These are phyloP conservation scores for Sanghuangporus baumii DNA, from an alignment of 1,284 basidiomycete species.

Conservation along the genomic window DNA sequence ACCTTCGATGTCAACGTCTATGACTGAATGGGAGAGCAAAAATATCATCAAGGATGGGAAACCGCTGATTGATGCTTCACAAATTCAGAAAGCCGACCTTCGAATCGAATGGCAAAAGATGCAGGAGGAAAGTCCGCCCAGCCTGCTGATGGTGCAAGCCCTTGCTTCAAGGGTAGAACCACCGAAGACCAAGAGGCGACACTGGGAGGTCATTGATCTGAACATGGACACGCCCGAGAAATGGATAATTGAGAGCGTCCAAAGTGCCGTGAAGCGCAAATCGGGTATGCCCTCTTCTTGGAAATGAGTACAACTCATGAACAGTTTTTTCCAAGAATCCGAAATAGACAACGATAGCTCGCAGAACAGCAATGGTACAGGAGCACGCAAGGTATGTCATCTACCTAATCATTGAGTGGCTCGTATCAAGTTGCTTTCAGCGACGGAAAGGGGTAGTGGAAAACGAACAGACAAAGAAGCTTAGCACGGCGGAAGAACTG, in stretches of 20 bases:
- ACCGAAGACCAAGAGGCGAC: neutral
- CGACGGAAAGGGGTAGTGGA: neutral
- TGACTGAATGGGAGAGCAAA: neutral
- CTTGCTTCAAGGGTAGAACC: neutral
- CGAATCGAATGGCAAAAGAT: neutral
- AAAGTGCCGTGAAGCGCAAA: neutral
- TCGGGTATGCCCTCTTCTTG: neutral
- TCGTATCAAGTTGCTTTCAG: neutral
- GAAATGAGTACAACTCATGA: neutral
- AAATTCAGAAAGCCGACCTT: neutral
- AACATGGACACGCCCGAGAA: neutral
- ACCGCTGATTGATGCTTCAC: neutral
- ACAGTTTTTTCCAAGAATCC: too few species aligned
- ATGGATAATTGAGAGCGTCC: neutral
- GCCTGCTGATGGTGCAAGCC: neutral
- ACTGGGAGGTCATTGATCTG: neutral
- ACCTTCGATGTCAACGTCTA: neutral
- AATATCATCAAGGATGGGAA: neutral
- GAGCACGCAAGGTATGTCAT: too few species aligned
- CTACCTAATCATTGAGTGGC: too few species aligned
- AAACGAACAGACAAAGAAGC: neutral
- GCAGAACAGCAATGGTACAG: too few species aligned
- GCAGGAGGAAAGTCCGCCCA: neutral
- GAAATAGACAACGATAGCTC: too few species aligned
- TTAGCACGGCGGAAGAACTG: neutral